phyloP scores from a whole-genome alignment of 2,329 filamentous ascomycete genomes.

The Fusarium verrucosum region DNA sequence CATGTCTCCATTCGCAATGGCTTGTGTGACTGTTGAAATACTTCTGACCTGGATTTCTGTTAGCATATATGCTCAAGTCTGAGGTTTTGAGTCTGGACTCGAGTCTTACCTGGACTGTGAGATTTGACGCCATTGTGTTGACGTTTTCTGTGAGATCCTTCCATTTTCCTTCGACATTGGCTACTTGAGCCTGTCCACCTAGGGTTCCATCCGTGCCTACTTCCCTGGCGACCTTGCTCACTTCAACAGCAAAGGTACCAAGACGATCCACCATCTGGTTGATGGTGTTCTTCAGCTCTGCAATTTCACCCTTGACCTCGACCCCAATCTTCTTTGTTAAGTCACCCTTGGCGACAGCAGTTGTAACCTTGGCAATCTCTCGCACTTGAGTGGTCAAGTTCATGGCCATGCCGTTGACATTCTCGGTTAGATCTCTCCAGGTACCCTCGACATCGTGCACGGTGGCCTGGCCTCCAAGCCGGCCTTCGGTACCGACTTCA shows the following conservation, averaged over 20 bases:
- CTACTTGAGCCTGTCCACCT: conserved; percentile 91
- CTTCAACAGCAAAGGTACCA: conserved; percentile 94
- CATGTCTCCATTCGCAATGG: conserved; percentile 95
- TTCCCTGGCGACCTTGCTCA: conserved; percentile 93
- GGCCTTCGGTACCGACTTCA: conserved; percentile 95
- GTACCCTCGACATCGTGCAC: conserved; percentile 97
- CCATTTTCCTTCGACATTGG: conserved; percentile 97
- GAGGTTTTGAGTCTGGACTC: not conserved
- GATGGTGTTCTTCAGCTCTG: conserved; percentile 96
- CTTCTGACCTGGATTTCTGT: conserved; percentile 71
- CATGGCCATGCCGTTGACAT: conserved; percentile 98
- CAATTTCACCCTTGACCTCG: conserved; percentile 91
- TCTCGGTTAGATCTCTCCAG: conserved; percentile 94
- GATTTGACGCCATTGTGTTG: conserved; percentile 77
- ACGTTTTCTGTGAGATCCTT: conserved; percentile 94
- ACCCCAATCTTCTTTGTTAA: conserved; percentile 96
- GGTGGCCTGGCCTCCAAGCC: conserved; percentile 92
- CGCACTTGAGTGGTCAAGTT: conserved; percentile 97
- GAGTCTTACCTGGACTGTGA: conserved; percentile 67
- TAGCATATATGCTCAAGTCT: not conserved
- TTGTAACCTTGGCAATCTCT: conserved; percentile 96
- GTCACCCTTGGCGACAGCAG: conserved; percentile 92
- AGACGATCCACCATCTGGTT: conserved; percentile 99
- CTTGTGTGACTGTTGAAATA: conserved; percentile 93
- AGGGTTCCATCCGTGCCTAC: conserved; percentile 96